Conservation (phyloP, 768 basidiomycete species). For the Trametes maxima region DNA sequence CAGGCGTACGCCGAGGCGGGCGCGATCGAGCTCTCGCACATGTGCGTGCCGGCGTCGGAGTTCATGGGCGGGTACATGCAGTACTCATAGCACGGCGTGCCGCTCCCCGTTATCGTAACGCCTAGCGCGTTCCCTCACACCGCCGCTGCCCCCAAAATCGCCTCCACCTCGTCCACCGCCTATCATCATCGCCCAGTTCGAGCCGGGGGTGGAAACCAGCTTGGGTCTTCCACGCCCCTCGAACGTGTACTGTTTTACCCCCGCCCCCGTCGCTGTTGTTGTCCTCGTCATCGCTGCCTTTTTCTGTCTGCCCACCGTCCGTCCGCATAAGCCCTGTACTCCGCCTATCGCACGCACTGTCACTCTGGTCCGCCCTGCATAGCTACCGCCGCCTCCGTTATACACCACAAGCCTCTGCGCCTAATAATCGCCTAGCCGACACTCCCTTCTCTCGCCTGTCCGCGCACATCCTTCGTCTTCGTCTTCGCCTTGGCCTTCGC, state of each 20-base stretch:
- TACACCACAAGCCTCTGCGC: slow-evolving; percentile 1
- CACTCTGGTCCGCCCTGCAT: background rate
- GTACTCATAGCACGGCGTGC: slow-evolving; percentile 12
- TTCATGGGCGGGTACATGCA: slow-evolving; percentile 25
- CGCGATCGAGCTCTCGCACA: slow-evolving; percentile 25
- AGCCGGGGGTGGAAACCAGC: background rate
- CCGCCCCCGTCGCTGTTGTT: background rate
- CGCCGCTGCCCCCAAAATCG: background rate
- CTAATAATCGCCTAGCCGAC: slow-evolving; percentile 5
- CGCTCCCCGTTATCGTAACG: background rate
- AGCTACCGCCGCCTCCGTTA: slow-evolving; percentile 1
- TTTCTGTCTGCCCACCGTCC: slow-evolving; percentile 4
- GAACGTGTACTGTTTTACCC: slow-evolving; percentile 1
- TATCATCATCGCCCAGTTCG: background rate
- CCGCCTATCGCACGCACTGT: slow-evolving; percentile 11
- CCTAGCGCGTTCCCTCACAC: background rate
- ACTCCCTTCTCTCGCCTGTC: background rate
- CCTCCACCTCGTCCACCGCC: background rate
- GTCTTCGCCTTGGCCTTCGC: background rate
- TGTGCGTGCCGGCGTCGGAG: slow-evolving; percentile 26
- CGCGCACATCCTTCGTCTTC: background rate
- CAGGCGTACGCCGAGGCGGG: slow-evolving; percentile 18
- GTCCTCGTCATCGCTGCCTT: slow-evolving; percentile 3
- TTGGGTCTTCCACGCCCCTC: background rate
- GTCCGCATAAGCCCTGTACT: background rate